These are phyloP conservation scores for Limonium bicolor DNA, from an alignment of 148 eudicot genomes.

Conservation along the genomic window DNA sequence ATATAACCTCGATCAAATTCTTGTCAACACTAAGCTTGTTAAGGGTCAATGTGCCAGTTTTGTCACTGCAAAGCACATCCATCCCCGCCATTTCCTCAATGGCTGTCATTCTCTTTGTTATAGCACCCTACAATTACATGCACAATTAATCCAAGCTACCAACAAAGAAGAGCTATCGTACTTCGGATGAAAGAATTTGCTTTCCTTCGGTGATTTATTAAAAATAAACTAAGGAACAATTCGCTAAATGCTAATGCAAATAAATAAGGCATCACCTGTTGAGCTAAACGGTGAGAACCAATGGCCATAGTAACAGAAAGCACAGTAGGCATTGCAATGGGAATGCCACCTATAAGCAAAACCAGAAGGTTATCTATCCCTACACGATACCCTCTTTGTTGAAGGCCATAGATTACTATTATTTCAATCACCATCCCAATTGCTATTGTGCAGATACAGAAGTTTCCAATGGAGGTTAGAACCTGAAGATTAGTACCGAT, in stretches of 20 bases:
- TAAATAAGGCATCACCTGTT: background rate
- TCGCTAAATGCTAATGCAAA: too few relatives aligned
- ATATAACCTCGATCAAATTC: constrained; percentile 5
- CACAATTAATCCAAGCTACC: background rate
- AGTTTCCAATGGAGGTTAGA: constrained; percentile 3
- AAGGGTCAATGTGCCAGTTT: constrained; percentile 28
- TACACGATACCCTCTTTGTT: constrained; percentile 4
- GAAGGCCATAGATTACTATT: constrained; percentile 4
- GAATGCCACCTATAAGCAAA: constrained; percentile 1
- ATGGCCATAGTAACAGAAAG: constrained; percentile 7
- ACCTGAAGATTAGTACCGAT: background rate
- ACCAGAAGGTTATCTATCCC: constrained; percentile 6
- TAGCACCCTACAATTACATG: constrained; percentile 4
- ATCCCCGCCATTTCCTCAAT: constrained; percentile 39
- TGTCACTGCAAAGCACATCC: constrained; percentile 36
- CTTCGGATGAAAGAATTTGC: too few relatives aligned
- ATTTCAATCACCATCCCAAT: constrained; percentile 7
- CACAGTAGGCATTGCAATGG: constrained; percentile 5
- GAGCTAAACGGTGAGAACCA: constrained; percentile 7
- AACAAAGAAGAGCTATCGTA: too few relatives aligned
- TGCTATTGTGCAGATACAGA: constrained; percentile 3
- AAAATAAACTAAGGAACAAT: too few relatives aligned
- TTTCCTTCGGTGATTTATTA: too few relatives aligned
- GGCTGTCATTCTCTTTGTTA: constrained; percentile 28
- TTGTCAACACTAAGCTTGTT: constrained; percentile 23